A percentile compares a stretch with the other conserved stretches of the same genome.
Evolutionary conservation across 177 flowering plant genomes (phyloP).

Genomic region (Vitis hybrid): DNA sequence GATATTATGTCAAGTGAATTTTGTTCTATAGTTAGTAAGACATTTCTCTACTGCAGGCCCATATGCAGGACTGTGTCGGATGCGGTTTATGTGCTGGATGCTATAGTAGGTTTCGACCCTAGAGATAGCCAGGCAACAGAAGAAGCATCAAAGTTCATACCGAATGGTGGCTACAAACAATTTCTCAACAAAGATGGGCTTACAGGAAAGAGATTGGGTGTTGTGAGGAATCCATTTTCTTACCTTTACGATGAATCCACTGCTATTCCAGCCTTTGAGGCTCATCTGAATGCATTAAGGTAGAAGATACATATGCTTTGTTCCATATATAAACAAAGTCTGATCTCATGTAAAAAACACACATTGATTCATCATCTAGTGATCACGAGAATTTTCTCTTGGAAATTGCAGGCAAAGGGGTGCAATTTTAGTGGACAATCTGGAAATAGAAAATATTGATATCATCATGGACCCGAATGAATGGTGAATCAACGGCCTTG

Average conservation of each 20-base stretch:
- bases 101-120: slow-evolving; percentile 39
- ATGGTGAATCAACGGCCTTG: slow-evolving; percentile 35
- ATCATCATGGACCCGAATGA: slow-evolving; percentile 11
- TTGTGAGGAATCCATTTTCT: slow-evolving; percentile 27
- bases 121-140: slow-evolving; percentile 33
- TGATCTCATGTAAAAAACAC: too few relatives aligned
- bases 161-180: slow-evolving; percentile 43
- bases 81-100: slow-evolving; percentile 49
- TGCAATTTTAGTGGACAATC: slow-evolving; percentile 47
- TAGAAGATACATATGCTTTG: too few relatives aligned
- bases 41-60: slow-evolving; percentile 25
- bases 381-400: too few relatives aligned
- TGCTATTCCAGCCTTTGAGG: slow-evolving; percentile 23
- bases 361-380: too few relatives aligned
- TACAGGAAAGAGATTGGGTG: slow-evolving; percentile 42
- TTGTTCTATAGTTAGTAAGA: too few relatives aligned
- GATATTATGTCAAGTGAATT: too few relatives aligned
- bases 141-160: slow-evolving; percentile 34
- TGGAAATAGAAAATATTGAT: slow-evolving; percentile 32
- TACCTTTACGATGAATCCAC: slow-evolving; percentile 8
- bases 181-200: slow-evolving; percentile 43
- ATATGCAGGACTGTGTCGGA: slow-evolving; percentile 53
- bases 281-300: slow-evolving; percentile 23
- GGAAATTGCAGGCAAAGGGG: slow-evolving; percentile 30
- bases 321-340: too few relatives aligned